phyloP scores from a whole-genome alignment of 768 basidiomycete species.

The Tricholomella constricta region DNA sequence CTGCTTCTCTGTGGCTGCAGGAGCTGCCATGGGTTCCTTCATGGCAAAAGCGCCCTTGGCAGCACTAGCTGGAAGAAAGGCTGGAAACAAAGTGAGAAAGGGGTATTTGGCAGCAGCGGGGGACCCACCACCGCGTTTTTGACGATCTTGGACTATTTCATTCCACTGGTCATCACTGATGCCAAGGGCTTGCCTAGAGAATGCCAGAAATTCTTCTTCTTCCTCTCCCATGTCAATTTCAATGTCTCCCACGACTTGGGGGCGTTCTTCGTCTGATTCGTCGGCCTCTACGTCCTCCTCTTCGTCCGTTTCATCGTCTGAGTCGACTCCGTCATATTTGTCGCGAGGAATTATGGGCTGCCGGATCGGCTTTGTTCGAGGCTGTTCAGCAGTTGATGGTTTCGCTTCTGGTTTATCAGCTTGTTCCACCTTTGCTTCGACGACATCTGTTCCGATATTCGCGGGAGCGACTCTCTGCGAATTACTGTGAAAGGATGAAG shows the following conservation, averaged over 20 bases:
- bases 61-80: constrained; percentile 57
- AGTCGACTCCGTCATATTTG: constrained; percentile 89
- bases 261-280: constrained; percentile 80
- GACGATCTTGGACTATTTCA: constrained; percentile 80
- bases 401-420: constrained; percentile 2
- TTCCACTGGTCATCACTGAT: constrained; percentile 88
- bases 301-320: constrained; percentile 83
- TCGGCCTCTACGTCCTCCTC: constrained; percentile 50
- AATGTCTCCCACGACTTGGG: constrained; percentile 79
- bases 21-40: constrained; percentile 1
- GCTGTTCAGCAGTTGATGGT: constrained; percentile 16
- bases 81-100: constrained; percentile 33
- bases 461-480: constrained; percentile 65
- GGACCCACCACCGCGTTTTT: constrained; percentile 76
- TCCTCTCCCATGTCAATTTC: constrained; percentile 94
- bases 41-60: constrained; percentile 18
- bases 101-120: neutral
- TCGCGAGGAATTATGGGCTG: constrained; percentile 81
- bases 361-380: constrained; percentile 54
- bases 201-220: constrained; percentile 93
- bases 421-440: constrained; percentile 27
- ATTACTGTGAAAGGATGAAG: constrained; percentile 64
- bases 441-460: constrained; percentile 44
- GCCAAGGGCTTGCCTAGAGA: constrained; percentile 89
- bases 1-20: neutral